A percentile compares a stretch with the other conserved stretches of the same genome.
Conservation (phyloP, 345 rosid genomes). For the Eutrema yunnanense region DNA sequence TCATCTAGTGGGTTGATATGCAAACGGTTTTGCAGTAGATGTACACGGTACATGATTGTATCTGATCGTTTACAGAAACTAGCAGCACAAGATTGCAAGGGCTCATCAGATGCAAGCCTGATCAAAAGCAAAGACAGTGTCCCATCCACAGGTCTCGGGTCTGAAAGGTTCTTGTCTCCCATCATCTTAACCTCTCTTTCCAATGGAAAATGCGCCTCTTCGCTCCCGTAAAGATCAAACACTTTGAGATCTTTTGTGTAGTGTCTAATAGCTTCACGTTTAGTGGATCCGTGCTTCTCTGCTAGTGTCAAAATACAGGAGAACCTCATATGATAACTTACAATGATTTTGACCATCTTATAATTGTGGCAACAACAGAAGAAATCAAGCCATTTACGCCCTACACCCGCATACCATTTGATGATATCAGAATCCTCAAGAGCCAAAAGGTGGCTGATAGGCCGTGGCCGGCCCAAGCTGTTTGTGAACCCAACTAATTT, state of each 20-base stretch:
- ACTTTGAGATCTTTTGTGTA: constrained; percentile 74
- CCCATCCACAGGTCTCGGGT: constrained; percentile 85
- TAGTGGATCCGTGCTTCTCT: constrained; percentile 86
- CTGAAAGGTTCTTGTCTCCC: constrained; percentile 79
- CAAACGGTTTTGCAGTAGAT: constrained; percentile 56
- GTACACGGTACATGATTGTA: constrained; percentile 46
- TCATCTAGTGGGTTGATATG: constrained; percentile 41
- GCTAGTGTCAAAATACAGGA: constrained; percentile 89
- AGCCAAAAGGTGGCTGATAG: constrained; percentile 54
- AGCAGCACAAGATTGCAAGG: constrained; percentile 52
- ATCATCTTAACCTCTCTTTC: constrained; percentile 91
- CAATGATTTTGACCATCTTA: constrained; percentile 71
- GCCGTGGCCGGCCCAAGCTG: constrained; percentile 87
- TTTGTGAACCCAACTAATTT: constrained; percentile 84
- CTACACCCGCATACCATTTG: constrained; percentile 94
- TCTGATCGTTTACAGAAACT: constrained; percentile 67
- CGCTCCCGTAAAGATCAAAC: constrained; percentile 41
- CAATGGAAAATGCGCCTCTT: constrained; percentile 60
- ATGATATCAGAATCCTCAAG: constrained; percentile 84
- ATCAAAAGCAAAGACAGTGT: constrained; percentile 58
- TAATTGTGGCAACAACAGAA: constrained; percentile 93
- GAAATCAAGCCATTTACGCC: constrained; percentile 85
- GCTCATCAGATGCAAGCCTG: constrained; percentile 69
- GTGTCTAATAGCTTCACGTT: constrained; percentile 72
- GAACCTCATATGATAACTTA: constrained; percentile 80